A percentile compares a stretch with the other conserved stretches of the same genome.
Evolutionary conservation across 2,329 filamentous ascomycete species (phyloP).

Genomic region (Talaromyces funiculosus): DNA sequence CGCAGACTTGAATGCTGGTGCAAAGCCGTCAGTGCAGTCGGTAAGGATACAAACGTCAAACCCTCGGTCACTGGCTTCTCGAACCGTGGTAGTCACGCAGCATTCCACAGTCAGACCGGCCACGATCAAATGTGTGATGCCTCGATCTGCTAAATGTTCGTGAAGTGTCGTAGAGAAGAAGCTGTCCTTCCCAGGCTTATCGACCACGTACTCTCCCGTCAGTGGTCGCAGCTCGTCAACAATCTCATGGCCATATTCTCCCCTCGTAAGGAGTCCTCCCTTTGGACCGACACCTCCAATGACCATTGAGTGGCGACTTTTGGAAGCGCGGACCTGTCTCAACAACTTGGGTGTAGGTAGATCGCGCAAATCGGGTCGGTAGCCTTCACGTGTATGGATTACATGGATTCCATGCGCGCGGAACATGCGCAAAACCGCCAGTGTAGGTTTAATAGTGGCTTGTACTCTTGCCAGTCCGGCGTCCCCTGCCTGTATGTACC

Average conservation of each 20-base stretch:
- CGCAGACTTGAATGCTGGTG: conserved; percentile 31
- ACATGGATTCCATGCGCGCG: conserved; percentile 35
- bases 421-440: conserved; percentile 36
- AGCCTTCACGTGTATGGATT: conserved; percentile 48
- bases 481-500: conserved; percentile 47
- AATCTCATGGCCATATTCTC: conserved; percentile 52
- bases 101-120: conserved; percentile 56
- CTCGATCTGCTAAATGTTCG: conserved; percentile 49
- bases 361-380: conserved; percentile 49
- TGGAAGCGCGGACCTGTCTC: conserved; percentile 45
- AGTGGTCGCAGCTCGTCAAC: conserved; percentile 49
- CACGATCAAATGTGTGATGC: conserved; percentile 54
- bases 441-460: conserved; percentile 32
- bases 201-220: conserved; percentile 50
- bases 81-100: conserved; percentile 52
- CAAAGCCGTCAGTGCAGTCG: conserved; percentile 38
- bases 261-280: conserved; percentile 49
- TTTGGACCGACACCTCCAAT: conserved; percentile 52
- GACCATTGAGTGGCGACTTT: conserved; percentile 38
- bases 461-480: conserved; percentile 19
- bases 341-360: conserved; percentile 48
- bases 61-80: conserved; percentile 56
- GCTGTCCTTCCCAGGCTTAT: conserved; percentile 55
- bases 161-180: conserved; percentile 55
- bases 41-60: conserved; percentile 53